Base-by-base conservation (phyloP, 768 basidiomycete genomes). In the Imleria badia region DNA sequence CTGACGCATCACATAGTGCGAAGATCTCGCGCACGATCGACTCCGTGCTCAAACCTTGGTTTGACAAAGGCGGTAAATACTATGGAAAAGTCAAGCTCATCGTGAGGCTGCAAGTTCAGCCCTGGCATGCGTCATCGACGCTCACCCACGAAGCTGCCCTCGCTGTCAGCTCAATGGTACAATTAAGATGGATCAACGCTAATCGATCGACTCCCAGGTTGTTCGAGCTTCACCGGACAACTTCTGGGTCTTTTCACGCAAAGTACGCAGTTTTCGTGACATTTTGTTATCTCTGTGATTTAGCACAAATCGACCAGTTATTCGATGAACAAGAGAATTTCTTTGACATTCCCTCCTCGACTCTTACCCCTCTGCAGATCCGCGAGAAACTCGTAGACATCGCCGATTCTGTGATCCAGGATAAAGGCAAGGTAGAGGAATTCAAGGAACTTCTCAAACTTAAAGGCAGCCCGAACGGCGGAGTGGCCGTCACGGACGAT, bases 111-210 rank as follows among this genome's bases (percentile, higher is more conserved):
- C 87, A 88, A 58, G 85, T 88, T 20, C 87, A 89, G 66, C 86
- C 88, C 0, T 92, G 91, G 91, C 91, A 93, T 61, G 79, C 72
- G 0, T 72, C 81, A n/a, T 89, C 89, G 0, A 89, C 84, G 0
- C 77, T 87, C 48, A 82, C 84, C 3, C 88, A 91, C 58, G 94
- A 97, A 72, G 89, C 92, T 14, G 85, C 79, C 12, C 75, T 96
- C 10, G 91, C 93, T 6, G 91, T 91, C 60, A 43, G 81, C 60
- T 7, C 19, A 4, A 6, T 19, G 15, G 36, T 10, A 44, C 39
- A 22, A 14, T 23, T 2, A 12, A 34, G 26, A 39, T 36, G 31
- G 9, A n/a, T 19, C 5, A 6, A 12, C 1, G 7, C 43, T 56
- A 11, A 63, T 45, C 3, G 5, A 43, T 40, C 8, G 10, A 19